Percentiles rank a stretch among this genome's conserved stretches.
Evolutionary conservation across 2,329 filamentous ascomycete genomes (phyloP).

Genomic region (Stagonosporopsis tanaceti): DNA sequence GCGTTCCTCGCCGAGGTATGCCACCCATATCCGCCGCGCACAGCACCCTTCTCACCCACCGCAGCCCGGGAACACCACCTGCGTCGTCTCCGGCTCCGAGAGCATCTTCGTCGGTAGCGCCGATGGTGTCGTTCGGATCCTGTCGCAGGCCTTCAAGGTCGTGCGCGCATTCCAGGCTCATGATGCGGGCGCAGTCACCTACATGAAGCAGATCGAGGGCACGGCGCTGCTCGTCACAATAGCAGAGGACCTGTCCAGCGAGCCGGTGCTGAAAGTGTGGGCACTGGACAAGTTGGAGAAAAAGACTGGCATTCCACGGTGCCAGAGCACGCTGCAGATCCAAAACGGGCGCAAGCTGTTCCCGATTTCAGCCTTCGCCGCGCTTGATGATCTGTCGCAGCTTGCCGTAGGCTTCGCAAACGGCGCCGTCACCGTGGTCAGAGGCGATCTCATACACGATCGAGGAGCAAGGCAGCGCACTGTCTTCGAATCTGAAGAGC

Average conservation of each 20-base stretch:
- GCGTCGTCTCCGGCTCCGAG: constrained; percentile 84
- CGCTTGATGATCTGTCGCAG: constrained; percentile 87
- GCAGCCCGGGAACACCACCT: constrained; percentile 73
- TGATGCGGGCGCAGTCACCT: constrained; percentile 79
- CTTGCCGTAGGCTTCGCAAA: constrained; percentile 96
- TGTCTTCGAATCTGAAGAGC: constrained; percentile 96
- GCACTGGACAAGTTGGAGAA: constrained; percentile 92
- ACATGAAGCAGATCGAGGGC: constrained; percentile 90
- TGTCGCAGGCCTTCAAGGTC: constrained; percentile 87
- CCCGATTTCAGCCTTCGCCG: constrained; percentile 91
- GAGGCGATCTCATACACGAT: constrained; percentile 94
- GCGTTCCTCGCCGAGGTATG: constrained; percentile 81
- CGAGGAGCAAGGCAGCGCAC: constrained; percentile 92
- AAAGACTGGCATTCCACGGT: constrained; percentile 89
- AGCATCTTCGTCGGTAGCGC: constrained; percentile 88
- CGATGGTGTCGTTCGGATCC: constrained; percentile 85
- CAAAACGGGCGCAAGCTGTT: constrained; percentile 93
- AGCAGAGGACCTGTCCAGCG: constrained; percentile 84
- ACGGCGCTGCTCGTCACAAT: constrained; percentile 87
- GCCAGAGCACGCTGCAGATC: constrained; percentile 83
- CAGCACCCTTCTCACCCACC: constrained; percentile 31
- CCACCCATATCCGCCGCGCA: constrained; percentile 13
- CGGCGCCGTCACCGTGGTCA: constrained; percentile 89
- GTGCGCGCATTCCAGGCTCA: constrained; percentile 87
- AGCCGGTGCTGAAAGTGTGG: constrained; percentile 96